A percentile compares a stretch with the other conserved stretches of the same genome.
Conservation (phyloP, 305 asterid species). For the Solanum hybrid region DNA sequence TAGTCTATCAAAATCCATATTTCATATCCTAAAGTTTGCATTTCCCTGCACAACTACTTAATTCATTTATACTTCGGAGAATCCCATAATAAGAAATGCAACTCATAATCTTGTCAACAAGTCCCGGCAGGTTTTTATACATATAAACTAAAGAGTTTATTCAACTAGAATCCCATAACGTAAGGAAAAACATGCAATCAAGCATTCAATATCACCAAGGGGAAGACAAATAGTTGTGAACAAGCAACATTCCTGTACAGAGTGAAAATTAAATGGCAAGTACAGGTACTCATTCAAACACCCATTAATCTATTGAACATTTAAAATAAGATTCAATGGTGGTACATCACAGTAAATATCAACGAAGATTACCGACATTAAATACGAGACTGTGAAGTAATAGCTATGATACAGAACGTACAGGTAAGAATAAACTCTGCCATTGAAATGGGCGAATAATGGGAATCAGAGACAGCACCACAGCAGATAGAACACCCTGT, state of each 20-base stretch:
- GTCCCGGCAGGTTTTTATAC: neutral
- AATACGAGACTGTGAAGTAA: conserved; percentile 1
- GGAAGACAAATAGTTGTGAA: neutral
- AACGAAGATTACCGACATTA: neutral
- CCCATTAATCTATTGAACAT: neutral
- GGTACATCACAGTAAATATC: neutral
- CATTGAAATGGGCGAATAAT: conserved; percentile 94
- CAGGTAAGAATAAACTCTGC: conserved; percentile 98
- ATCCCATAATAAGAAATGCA: neutral
- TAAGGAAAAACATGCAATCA: neutral
- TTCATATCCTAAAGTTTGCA: neutral
- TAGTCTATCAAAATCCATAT: neutral
- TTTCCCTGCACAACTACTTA: neutral
- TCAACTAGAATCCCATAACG: neutral
- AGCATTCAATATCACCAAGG: neutral
- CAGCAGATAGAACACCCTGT: conserved; percentile 87
- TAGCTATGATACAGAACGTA: conserved; percentile 33
- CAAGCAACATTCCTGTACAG: neutral
- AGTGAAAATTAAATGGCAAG: neutral
- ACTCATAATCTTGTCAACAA: neutral
- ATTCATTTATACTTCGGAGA: neutral
- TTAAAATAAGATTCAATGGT: neutral
- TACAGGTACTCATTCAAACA: neutral
- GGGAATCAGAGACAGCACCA: conserved; percentile 76
- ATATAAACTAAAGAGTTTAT: neutral